Base-by-base conservation (phyloP, 306 rosid species). In the Sesbania bispinosa region DNA sequence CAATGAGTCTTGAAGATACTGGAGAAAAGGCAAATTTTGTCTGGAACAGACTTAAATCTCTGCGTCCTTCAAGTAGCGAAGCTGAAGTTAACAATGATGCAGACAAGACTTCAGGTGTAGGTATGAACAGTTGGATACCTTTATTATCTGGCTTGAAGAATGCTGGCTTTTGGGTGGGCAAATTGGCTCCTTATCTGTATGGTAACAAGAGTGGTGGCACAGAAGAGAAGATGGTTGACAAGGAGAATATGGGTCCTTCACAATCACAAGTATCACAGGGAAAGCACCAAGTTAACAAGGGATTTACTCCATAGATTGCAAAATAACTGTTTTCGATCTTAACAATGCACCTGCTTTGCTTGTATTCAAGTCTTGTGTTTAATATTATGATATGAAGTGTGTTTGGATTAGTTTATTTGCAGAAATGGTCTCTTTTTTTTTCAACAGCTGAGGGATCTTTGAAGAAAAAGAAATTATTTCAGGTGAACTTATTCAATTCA, bases 171-270 rank as follows among this genome's bases (percentile, higher is more conserved):
- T 87, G 84, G 15, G 58, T 84, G 53, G 84, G 80, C 23, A 93
- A 90, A 73, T 88, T 88, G 88, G 90, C 77, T 35, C 92, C 96
- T 27, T 82, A 88, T 78, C 24, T 90, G 69, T 85, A 90, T 73
- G 89, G 82, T 73, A 85, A 86, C 72, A 85, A 87, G 60, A 86
- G 90, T 60, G 96, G 80, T 24, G 84, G 72, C 24, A 43, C 11
- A 14, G 81, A 69, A 67, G 80, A 45, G 65, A 69, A 70, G 47
- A 75, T 71, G 63, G 77, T 20, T 10, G 67, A 45, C 67, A 85
- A 85, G 80, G 93, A 84, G 80, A 90, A 85, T 50, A 63, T 65
- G 10, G 65, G 45, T 73, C 54, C 86, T 75, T 76, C 76, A 10
- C 79, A 62, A 21, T 76, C 76, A 10, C 79, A 62, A 21, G 67